Base-by-base conservation (phyloP, 345 rosid genomes). In the Bruguiera sexangula region DNA sequence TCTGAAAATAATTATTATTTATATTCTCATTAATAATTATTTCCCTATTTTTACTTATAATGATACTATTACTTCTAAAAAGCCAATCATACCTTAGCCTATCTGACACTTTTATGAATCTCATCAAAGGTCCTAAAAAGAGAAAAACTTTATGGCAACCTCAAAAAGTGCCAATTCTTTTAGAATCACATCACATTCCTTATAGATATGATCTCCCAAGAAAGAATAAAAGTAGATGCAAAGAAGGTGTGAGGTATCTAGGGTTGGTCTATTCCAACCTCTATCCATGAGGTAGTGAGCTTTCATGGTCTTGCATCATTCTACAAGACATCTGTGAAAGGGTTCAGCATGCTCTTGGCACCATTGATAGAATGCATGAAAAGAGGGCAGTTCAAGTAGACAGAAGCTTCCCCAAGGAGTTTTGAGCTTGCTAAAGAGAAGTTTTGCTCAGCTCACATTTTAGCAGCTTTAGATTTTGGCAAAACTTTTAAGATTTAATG, bases 221-320 rank as follows among this genome's bases (percentile, higher is more conserved):
- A 67, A 21, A 61, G 61, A 0, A 53, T 67, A 8, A 18, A 32
- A 11, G n/a, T 54, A 22, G 46, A 67, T 19, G n/a, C 4, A 29
- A 16, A 9, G 5, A 52, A 67, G 37, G 24, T 52, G 15, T 9
- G 39, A 10, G 67, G 54, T 9, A 64, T 64, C 16, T 20, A 37
- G 4, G 39, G 39, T 39, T 67, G 48, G 70, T 29, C 43, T 0
- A 29, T 3, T 22, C 70, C 70, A 27, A 51, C 18, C 9, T 21
- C 26, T 11, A 5, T 67, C 16, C 61, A 67, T 8, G 61, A 67
- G 13, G 61, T 67, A 6, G 27, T 3, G 7, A 67, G 70, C n/a
- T 52, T 67, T 51, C 67, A 64, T 64, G 67, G 53, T 1, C 54
- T 64, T 8, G 54, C 67, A 19, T 64, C 67, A 37, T 64, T 64